Conservation (phyloP, 495 filamentous ascomycete genomes). For the Penicillium nucicola region DNA sequence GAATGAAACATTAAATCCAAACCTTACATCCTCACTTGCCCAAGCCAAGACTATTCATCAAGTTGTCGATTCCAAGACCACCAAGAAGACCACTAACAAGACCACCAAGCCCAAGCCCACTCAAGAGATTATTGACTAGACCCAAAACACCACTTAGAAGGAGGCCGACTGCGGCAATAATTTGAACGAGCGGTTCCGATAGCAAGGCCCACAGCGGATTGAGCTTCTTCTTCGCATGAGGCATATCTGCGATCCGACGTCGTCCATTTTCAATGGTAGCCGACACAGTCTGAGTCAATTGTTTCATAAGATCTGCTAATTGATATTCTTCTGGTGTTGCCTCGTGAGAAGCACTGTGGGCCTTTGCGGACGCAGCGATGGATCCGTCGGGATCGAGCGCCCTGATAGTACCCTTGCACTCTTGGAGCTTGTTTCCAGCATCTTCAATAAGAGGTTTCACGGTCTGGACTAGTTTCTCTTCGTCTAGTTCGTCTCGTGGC, state of each 20-base stretch:
- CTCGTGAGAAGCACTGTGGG: conserved; percentile 73
- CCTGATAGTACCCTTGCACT: conserved; percentile 86
- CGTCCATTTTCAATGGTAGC: conserved; percentile 81
- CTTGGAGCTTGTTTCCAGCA: conserved; percentile 72
- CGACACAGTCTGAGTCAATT: conserved; percentile 58
- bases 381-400: conserved; percentile 86
- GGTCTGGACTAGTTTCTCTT: conserved; percentile 80
- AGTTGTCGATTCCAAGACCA: conserved; percentile 73
- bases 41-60: conserved; percentile 72
- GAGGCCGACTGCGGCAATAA: conserved; percentile 85
- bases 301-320: conserved; percentile 80
- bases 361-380: conserved; percentile 82
- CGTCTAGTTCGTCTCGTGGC: conserved; percentile 86
- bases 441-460: conserved; percentile 88
- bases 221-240: conserved; percentile 89
- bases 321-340: conserved; percentile 83
- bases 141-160: conserved; percentile 78
- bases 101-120: conserved; percentile 81
- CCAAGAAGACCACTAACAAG: conserved; percentile 76
- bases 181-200: conserved; percentile 84
- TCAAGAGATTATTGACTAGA: conserved; percentile 75
- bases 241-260: conserved; percentile 84
- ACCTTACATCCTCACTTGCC: conserved; percentile 11
- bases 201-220: conserved; percentile 84
- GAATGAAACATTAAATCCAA: too few species aligned